Evolutionary conservation across 371 early-diverging fungal species (phyloP), one percentile per base, ranked within the genome.

Genomic region (Rhizopus stolonifer): DNA sequence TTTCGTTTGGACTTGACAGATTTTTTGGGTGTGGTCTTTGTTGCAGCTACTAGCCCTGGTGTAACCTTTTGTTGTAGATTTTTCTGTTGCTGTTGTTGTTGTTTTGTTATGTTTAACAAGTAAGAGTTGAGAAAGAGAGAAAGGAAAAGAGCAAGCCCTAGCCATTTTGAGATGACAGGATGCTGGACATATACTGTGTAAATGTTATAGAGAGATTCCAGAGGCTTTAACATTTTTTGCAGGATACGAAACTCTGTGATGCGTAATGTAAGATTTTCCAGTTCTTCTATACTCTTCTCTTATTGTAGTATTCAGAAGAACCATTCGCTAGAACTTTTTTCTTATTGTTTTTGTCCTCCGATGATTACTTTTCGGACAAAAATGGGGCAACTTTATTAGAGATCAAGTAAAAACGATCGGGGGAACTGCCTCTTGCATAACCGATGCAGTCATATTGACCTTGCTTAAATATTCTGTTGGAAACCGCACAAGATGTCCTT

Each of bases 381-480:
- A 33, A 31, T 17, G 26, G 17, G 10, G 10, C 7, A 5, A 15
- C 18, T 18, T 15, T 38, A 1, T 18, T 38, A 22, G 32, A 14
- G 8, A n/a, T 52, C 42, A 65, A 43, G 75, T 74, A 60, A 83
- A 80, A 8, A 80, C 71, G 46, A 68, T 60, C 29, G 80, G 78
- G 18, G 74, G 70, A 23, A 80, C 63, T 4, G 77, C 75, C 45
- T 69, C 75, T 50, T 81, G 77, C 47, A 87, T 75, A 5, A 80
- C 61, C 42, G 70, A 76, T 3, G 82, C 83, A n/a, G 66, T 67
- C 60, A 92, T 58, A 25, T 82, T 87, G 60, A 87, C 88, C 14
- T 84, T 56, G 29, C 72, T 61, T 49, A 92, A 54, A 58, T 90
- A 92, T 38, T 87, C 74, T 2, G 82, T 78, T 25, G 93, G 90